phyloP scores from a whole-genome alignment of 1,284 basidiomycete genomes.

The Salmacisia buchloeana region DNA sequence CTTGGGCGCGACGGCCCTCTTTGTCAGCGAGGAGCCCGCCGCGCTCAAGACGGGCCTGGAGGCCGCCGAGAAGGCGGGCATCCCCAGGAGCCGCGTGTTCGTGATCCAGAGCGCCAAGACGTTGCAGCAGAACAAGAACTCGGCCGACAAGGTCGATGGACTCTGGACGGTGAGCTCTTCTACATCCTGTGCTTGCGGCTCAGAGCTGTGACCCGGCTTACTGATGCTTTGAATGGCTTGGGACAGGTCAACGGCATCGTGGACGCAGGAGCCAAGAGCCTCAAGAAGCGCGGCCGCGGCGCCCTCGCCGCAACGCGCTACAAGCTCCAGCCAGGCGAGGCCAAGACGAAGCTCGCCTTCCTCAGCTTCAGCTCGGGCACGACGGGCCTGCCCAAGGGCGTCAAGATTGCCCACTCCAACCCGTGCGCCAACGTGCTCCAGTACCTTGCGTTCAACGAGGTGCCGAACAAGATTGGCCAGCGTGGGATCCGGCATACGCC shows the following conservation, averaged over 20 bases:
- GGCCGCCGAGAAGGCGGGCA: conserved; percentile 57
- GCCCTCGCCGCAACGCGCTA: conserved; percentile 53
- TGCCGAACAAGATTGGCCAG: conserved; percentile 15
- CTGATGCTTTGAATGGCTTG: no score
- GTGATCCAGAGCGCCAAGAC: conserved; percentile 25
- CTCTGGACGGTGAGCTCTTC: conserved; percentile 26
- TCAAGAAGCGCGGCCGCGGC: conserved; percentile 50
- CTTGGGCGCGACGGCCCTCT: conserved; percentile 59
- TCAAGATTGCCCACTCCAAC: conserved; percentile 18
- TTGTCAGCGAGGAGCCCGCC: conserved; percentile 57
- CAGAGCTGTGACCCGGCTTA: conserved; percentile 14
- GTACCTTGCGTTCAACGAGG: conserved; percentile 11
- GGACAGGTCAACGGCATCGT: conserved; percentile 58
- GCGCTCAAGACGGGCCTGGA: conserved; percentile 56
- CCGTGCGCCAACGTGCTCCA: conserved; percentile 21
- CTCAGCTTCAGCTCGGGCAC: conserved; percentile 74
- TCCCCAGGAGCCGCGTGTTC: conserved; percentile 54
- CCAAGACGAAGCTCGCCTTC: conserved; percentile 65
- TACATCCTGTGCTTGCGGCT: background rate
- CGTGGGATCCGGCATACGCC: conserved; percentile 27
- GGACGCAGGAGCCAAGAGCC: conserved; percentile 53
- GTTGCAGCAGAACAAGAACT: conserved; percentile 22
- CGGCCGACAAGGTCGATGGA: conserved; percentile 25
- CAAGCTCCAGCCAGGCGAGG: conserved; percentile 61
- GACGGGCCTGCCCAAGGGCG: conserved; percentile 70